A percentile compares a stretch with the other conserved stretches of the same genome.
These are phyloP conservation scores for Peronospora destructor DNA, from an alignment of 352 stramenopile species.

Conservation along the genomic window DNA sequence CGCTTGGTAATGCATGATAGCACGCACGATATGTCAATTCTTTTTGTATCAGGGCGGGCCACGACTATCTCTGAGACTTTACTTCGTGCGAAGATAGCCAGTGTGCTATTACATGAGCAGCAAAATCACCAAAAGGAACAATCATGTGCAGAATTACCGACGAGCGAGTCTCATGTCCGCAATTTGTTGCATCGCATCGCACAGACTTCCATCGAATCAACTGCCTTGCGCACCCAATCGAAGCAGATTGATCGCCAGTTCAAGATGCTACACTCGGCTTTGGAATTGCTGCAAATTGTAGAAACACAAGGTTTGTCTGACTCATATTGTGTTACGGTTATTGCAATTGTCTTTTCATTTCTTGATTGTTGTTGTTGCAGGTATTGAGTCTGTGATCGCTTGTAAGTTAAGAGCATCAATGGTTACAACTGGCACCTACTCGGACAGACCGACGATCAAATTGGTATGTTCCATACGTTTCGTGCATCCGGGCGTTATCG, in stretches of 20 bases:
- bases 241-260: slow-evolving; percentile 36
- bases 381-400: slow-evolving; percentile 20
- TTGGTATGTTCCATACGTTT: slow-evolving; percentile 22
- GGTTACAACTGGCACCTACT: slow-evolving; percentile 18
- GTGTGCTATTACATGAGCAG: slow-evolving; percentile 14
- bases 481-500: slow-evolving; percentile 11
- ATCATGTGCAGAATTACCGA: slow-evolving; percentile 2
- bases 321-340: background rate
- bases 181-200: slow-evolving; percentile 36
- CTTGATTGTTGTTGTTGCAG: slow-evolving; percentile 15
- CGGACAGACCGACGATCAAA: slow-evolving; percentile 18
- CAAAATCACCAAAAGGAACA: background rate
- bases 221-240: slow-evolving; percentile 25
- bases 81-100: slow-evolving; percentile 18
- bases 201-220: slow-evolving; percentile 30
- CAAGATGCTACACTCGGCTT: slow-evolving; percentile 33
- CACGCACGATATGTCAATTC: slow-evolving; percentile 21
- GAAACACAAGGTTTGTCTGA: slow-evolving; percentile 18
- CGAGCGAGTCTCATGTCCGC: slow-evolving; percentile 27
- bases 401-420: slow-evolving; percentile 17
- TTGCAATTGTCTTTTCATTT: slow-evolving; percentile 2
- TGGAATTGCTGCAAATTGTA: slow-evolving; percentile 32
- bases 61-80: slow-evolving; percentile 16
- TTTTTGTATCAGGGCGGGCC: slow-evolving; percentile 34
- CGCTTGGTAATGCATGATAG: slow-evolving; percentile 20